phyloP scores from a whole-genome alignment of 73 alveolate genomes.

The Breviolum minutum region DNA sequence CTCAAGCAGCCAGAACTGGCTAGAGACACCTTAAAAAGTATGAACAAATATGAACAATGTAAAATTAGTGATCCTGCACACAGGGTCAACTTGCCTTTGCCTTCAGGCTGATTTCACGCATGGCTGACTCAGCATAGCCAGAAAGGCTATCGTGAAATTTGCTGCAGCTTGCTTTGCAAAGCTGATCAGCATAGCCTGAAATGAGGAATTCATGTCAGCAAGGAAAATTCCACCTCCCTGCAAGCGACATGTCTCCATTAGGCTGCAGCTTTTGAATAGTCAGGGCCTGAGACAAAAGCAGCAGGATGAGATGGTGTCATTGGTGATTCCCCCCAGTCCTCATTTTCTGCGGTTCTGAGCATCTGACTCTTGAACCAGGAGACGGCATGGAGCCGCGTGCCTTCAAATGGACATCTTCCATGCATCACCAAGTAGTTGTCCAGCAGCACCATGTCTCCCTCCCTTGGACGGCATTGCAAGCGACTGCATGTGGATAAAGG shows the following conservation, averaged over 20 bases:
- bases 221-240: neutral
- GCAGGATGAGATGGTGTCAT: neutral
- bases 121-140: too few species aligned
- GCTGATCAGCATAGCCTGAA: neutral
- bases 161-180: slow-evolving; percentile 51
- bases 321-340: too few species aligned
- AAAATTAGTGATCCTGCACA: too few species aligned
- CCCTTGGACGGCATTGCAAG: neutral
- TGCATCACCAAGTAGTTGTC: slow-evolving; percentile 94
- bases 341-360: neutral
- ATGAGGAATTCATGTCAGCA: too few species aligned
- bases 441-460: slow-evolving; percentile 90
- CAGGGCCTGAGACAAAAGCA: too few species aligned
- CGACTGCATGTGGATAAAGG: too few species aligned
- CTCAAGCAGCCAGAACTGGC: slow-evolving; percentile 49
- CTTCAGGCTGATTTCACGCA: too few species aligned
- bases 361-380: slow-evolving; percentile 87
- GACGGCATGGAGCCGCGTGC: slow-evolving; percentile 86
- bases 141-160: neutral
- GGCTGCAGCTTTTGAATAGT: slow-evolving; percentile 85
- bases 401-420: slow-evolving; percentile 90
- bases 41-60: neutral
- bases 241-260: neutral
- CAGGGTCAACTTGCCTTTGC: too few species aligned
- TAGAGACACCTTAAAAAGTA: slow-evolving; percentile 35